Conservation (phyloP, 441 rosid species). For the Raphanus hybrid region DNA sequence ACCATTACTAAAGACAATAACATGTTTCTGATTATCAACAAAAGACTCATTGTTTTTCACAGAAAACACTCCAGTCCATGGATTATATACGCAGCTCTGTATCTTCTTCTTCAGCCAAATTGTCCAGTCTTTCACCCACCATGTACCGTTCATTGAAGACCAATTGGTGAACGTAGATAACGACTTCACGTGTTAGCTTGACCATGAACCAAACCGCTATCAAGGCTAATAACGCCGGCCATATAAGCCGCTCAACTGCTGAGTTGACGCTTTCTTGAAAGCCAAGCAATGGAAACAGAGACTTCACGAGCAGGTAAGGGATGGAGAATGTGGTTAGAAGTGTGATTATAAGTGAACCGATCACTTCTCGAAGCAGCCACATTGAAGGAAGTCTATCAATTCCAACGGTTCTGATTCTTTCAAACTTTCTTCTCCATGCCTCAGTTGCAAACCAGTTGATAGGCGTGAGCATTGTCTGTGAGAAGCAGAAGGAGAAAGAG, state of each 20-base stretch:
- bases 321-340: constrained; percentile 3
- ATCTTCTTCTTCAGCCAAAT: constrained; percentile 17
- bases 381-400: constrained; percentile 9
- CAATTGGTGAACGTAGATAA: constrained; percentile 31
- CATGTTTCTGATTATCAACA: background rate
- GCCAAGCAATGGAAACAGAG: constrained; percentile 27
- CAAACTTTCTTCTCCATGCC: constrained; percentile 23
- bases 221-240: constrained; percentile 20
- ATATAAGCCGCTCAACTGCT: constrained; percentile 7
- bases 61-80: background rate
- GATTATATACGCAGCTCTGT: background rate
- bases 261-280: constrained; percentile 10
- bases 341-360: constrained; percentile 18
- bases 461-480: constrained; percentile 24
- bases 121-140: constrained; percentile 30
- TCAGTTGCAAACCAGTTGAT: constrained; percentile 10
- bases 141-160: constrained; percentile 27
- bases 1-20: background rate
- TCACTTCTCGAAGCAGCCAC: constrained; percentile 34
- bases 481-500: background rate
- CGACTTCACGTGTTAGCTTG: constrained; percentile 11
- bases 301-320: constrained; percentile 30
- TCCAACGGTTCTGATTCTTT: constrained; percentile 12
- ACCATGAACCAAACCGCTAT: background rate
- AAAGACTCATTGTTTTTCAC: background rate